Evolutionary conservation across 2,329 filamentous ascomycete genomes (phyloP), one percentile per base, ranked within the genome.

Genomic region (Monilinia fructicola): DNA sequence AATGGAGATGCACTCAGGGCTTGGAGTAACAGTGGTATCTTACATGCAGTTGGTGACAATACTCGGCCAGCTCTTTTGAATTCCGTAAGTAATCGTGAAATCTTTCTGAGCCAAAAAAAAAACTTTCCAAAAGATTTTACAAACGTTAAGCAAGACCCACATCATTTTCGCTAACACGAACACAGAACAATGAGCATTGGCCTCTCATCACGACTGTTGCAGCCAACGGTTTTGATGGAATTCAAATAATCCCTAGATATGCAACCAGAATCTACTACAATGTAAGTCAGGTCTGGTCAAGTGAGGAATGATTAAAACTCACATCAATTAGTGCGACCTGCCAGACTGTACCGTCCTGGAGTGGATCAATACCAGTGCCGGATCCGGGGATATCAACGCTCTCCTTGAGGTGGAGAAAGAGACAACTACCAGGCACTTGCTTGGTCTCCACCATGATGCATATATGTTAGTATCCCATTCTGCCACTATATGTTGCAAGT

Each of bases 211-310:
- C 81, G 53, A 86, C 78, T 2, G 78, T 81, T 0, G 79, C 76
- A 0, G 73, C 69, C 12, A 84, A 88, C 71, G 85, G 85, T 0
- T 84, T 82, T 69, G 81, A 77, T 40, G 85, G 86, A 0, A 78
- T 87, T 52, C 80, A 81, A 67, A 79, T 88, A 55, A 83, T 86
- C 70, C 85, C 84, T 6, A 83, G 86, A 56, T 88, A 82, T 82
- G 83, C 85, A 1, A 85, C 84, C 2, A 82, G 83, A 54, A 87
- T 88, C 67, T 88, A 87, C 78, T 88, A 85, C 79, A 87, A 88
- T 76, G 71, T 69, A 65, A 64, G 26, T 44, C 5, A 21, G 14
- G 14, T 40, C 50, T 48, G 10, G 16, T 40, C n/a, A 21, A 18
- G 14, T 38, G 26, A 21, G 38, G n/a, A 61, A 21, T 7, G 16